Conservation (phyloP, 768 basidiomycete genomes). For the Gloeopeniophorella convolvens region DNA sequence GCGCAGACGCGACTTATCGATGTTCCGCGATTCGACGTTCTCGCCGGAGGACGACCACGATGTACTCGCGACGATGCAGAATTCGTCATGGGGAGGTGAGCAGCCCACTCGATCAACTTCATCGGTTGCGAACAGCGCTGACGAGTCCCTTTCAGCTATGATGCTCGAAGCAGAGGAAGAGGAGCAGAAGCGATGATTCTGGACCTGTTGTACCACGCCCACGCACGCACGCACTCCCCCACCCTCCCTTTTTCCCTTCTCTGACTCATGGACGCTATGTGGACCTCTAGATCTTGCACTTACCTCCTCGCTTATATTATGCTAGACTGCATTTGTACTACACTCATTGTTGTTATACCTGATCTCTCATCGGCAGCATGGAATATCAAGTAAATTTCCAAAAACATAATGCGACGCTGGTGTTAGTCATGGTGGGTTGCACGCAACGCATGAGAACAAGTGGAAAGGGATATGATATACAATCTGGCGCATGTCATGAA, state of each 20-base stretch:
- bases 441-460: neutral
- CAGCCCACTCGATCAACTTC: constrained; percentile 1
- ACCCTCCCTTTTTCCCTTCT: neutral
- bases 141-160: constrained; percentile 26
- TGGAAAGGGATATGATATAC: constrained; percentile 1
- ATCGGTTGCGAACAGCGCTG: neutral
- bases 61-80: constrained; percentile 52
- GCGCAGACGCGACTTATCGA: constrained; percentile 26
- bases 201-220: neutral
- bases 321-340: constrained; percentile 13
- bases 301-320: constrained; percentile 1
- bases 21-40: constrained; percentile 21
- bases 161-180: constrained; percentile 44
- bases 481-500: neutral
- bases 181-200: constrained; percentile 24
- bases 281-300: neutral
- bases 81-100: constrained; percentile 70
- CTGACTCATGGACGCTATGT: neutral
- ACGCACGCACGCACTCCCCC: neutral
- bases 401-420: neutral
- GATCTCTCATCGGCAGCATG: neutral
- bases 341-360: constrained; percentile 13
- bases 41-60: constrained; percentile 34
- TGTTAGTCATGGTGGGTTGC: neutral
- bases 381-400: constrained; percentile 11